Base-by-base conservation (phyloP, 768 basidiomycete species). In the Amanita jacksonii region DNA sequence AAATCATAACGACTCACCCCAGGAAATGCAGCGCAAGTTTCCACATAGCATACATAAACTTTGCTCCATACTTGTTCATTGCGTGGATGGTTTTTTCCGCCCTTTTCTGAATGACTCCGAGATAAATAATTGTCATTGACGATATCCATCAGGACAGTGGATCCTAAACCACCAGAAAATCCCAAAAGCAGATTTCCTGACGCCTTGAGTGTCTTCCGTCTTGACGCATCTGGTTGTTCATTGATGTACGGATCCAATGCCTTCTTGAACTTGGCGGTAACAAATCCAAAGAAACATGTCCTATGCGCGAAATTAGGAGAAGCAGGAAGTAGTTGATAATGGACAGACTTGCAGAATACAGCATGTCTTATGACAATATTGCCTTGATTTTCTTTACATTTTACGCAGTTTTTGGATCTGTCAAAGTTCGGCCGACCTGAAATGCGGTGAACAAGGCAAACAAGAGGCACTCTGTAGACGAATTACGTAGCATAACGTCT, bases 131-230 rank as follows among this genome's bases (percentile, higher is more conserved):
- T 72, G 52, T 68, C 67, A 20, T 76, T 65, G 1, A 87, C 67
- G 16, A 88, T 63, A 56, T 89, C 81, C 12, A 88, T 66, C 8
- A 89, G 65, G 1, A 85, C 69, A 0, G 80, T 77, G 0, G 87
- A 86, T 3, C 83, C 80, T 1, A 86, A 66, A 2, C 87, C 86
- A 6, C 88, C 87, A n/a, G 86, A 88, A 47, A 80, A 76, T 1
- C 72, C 86, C 13, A 90, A 57, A 7, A 80, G 61, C 4, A 90
- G 63, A 46, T 80, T 77, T 38, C 85, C 85, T 7, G 73, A 63
- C 1, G 86, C 83, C 51, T 77, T 79, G 3, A 85, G 64, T 8
- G 68, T 66, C 41, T 74, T 77, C 27, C 76, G 70, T 33, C 79
- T 70, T 13, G 76, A 68, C 8, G 70, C 73, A 50, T 76, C 69